Base-by-base conservation (phyloP, 2,329 filamentous ascomycete genomes). In the Penicillium sp. region DNA sequence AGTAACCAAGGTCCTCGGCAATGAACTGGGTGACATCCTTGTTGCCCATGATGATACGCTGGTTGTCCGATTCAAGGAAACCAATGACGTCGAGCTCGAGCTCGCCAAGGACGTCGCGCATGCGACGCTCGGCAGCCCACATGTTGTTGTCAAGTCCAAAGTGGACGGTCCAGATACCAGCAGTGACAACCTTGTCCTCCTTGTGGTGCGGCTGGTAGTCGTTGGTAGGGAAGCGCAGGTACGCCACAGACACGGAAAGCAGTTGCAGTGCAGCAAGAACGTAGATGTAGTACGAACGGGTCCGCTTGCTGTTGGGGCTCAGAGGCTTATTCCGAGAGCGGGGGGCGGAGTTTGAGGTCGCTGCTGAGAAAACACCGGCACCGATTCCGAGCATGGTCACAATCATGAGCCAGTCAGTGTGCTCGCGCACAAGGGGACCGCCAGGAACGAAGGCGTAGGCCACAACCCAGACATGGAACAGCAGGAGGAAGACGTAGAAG, bases 31-130 rank as follows among this genome's bases (percentile, higher is more conserved):
- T 96, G 7, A 87, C 86, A 63, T 98, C 93, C 52, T 93, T 86
- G 70, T 97, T 98, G 59, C 93, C 93, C 93, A 97, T 98, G 73
- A 98, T 98, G 70, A 98, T 95, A 54, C 91, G 87, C 70, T 98
- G 93, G 23, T 87, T 78, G 63, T 98, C 93, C 1, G 85, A 86
- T 67, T 98, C 93, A 1, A 98, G 77, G 14, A 98, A 78, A n/a
- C 93, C 93, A 32, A 98, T 79, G 4, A 98, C 87, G 60, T 98
- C 93, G n/a, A 98, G 73, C 67, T 98, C 93, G n/a, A 95, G 73
- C 58, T 97, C 93, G 59, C 87, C 83, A 67, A 95, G 84, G 10
- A 94, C 75, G 71, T 96, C 84, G 43, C 87, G 85, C 81, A 95
- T 94, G 48, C 93, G 89, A 56, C 86, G 81, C 67, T 98, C 93